Percentiles rank a stretch among this genome's conserved stretches.
Evolutionary conservation across 441 rosid species (phyloP).

Genomic region (Isatis lusitanica): DNA sequence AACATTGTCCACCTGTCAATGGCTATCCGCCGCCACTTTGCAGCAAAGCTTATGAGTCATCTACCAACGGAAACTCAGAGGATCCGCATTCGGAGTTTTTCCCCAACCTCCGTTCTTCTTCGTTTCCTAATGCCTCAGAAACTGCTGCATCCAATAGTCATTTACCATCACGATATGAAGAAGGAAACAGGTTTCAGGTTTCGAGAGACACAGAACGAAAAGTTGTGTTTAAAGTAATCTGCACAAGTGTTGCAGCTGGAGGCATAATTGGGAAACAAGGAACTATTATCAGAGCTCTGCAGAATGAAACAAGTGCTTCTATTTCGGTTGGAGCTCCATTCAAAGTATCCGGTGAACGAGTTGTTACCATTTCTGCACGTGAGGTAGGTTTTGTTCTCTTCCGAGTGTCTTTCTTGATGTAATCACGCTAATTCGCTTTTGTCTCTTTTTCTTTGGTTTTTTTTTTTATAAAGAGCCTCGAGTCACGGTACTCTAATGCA

Average conservation of each 20-base stretch:
- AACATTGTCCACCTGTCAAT: conserved; percentile 36
- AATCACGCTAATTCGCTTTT: neutral
- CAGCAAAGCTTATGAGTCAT: conserved; percentile 34
- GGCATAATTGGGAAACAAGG: conserved; percentile 68
- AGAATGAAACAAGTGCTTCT: conserved; percentile 63
- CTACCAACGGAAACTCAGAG: conserved; percentile 26
- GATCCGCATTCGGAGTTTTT: conserved; percentile 54
- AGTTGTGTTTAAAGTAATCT: conserved; percentile 57
- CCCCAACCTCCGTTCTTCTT: conserved; percentile 45
- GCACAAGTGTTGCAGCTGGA: conserved; percentile 51
- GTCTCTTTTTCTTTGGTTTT: conserved; percentile 21
- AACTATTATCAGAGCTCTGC: conserved; percentile 50
- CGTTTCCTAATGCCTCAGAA: conserved; percentile 32
- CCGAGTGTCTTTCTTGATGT: neutral
- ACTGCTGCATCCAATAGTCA: conserved; percentile 17
- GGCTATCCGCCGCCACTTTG: conserved; percentile 32
- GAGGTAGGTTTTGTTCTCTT: conserved; percentile 46
- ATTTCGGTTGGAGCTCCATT: conserved; percentile 44
- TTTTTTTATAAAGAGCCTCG: conserved; percentile 39
- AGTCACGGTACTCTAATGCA: conserved; percentile 55
- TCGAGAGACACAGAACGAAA: conserved; percentile 24
- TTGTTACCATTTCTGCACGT: conserved; percentile 58
- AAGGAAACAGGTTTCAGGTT: conserved; percentile 23
- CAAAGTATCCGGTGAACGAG: conserved; percentile 40
- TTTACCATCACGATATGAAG: conserved; percentile 16